Evolutionary conservation across 805 yeast species (phyloP), one percentile per base, ranked within the genome.

Genomic region (Saccharomycopsis lassenensis): DNA sequence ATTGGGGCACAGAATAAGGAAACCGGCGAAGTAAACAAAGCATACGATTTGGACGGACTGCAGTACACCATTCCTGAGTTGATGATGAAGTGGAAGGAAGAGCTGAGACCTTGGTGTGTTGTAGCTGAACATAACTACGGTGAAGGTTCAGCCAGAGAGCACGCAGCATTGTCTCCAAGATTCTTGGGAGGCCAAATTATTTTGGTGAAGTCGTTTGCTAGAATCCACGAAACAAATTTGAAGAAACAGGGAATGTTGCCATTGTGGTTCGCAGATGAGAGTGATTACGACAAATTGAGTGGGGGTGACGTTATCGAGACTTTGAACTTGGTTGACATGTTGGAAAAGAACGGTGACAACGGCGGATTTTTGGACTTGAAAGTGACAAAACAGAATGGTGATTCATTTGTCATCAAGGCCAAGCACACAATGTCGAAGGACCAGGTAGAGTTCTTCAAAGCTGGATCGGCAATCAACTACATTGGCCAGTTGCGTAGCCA

Each of bases 91-190:
- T 91, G 96, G 96, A 87, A 89, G 58, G 65, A 74, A 35, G 91
- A 84, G 43, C 49, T 60, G 12, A 71, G 81, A 49, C 91, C 93
- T 15, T 89, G 98, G 98, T 70, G 76, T 47, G 96, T 91, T 30
- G 80, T 91, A 46, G 97, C 96, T 37, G 98, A 91, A 59, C 95
- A 91, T 57, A 89, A 89, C 62, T 91, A 89, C 54, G 98, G 98
- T 62, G 98, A 89, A 66, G 98, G 98, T 51, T 87, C 96, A 33
- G 96, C 98, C 22, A 82, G 98, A 71, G 98, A 89, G 59, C 98
- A 89, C 54, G 98, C 98, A 31, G 97, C 97, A 11, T 67, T 91
- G 48, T 84, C 91, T 23, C 98, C 97, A 39, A 73, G 93, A 61
- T 91, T 83, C 66, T 69, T 91, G 30, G 97, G 96, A 43, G 97